A percentile compares a stretch with the other conserved stretches of the same genome.
phyloP scores from a whole-genome alignment of 768 basidiomycete species.

The Leucosporidium creatinivorum region DNA sequence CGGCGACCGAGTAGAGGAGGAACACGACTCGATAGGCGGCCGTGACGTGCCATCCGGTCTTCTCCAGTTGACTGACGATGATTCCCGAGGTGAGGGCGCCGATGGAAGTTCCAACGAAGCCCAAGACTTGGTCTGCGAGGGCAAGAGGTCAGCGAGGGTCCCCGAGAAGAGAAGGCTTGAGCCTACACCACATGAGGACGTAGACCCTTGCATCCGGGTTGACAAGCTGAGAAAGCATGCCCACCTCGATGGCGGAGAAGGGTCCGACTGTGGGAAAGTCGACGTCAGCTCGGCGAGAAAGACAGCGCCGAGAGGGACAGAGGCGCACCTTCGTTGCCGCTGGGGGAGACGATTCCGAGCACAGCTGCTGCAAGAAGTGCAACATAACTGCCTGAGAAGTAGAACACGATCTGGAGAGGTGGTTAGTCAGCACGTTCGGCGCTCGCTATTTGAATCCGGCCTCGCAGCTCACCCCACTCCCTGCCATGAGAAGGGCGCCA shows the following conservation, averaged over 20 bases:
- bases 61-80: constrained; percentile 1
- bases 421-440: not conserved
- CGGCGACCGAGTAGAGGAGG: constrained; percentile 8
- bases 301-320: not conserved
- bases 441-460: not conserved
- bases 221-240: constrained; percentile 14
- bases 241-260: constrained; percentile 22
- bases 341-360: constrained; percentile 21
- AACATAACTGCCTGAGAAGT: not conserved
- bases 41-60: not conserved
- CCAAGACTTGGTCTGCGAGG: constrained; percentile 16
- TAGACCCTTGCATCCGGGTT: constrained; percentile 17
- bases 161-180: not conserved
- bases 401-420: constrained; percentile 14
- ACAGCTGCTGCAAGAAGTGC: constrained; percentile 22
- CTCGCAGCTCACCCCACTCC: constrained; percentile 34
- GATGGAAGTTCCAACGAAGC: constrained; percentile 14
- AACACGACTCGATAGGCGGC: constrained; percentile 15
- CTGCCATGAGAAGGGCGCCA: constrained; percentile 36
- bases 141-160: not conserved
- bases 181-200: constrained; percentile 17
- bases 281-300: constrained; percentile 11
- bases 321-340: constrained; percentile 3
- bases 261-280: not conserved
- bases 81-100: constrained; percentile 11